phyloP scores from a whole-genome alignment of 768 basidiomycete genomes.

The Neoboletus magnificus region DNA sequence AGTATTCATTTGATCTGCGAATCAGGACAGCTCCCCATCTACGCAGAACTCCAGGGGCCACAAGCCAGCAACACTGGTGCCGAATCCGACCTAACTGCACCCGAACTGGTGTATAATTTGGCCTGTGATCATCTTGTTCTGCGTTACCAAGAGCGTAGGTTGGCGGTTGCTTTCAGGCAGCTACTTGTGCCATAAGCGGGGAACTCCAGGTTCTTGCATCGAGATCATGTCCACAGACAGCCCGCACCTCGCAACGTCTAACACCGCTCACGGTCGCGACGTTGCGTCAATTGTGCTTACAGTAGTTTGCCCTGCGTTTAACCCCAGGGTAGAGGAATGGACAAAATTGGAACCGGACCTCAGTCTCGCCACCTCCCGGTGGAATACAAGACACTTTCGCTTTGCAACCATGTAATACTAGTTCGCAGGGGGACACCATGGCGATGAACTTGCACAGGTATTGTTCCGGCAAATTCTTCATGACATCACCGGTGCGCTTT shows the following conservation, averaged over 20 bases:
- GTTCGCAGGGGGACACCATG: not conserved
- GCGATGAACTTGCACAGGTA: not conserved
- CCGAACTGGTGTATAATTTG: not conserved
- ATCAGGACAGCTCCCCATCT: not conserved
- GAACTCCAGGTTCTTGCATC: not conserved
- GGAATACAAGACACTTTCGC: not conserved
- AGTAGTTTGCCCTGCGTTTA: not conserved
- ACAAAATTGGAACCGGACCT: not conserved
- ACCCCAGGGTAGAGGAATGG: not conserved
- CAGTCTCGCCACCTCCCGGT: not conserved
- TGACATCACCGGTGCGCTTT: not conserved
- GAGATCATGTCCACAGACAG: not conserved
- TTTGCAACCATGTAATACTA: not conserved
- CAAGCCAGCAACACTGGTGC: not conserved
- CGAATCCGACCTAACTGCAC: not conserved
- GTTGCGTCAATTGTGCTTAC: not conserved
- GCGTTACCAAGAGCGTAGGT: not conserved
- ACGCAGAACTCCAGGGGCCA: not conserved
- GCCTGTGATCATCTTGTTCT: not conserved
- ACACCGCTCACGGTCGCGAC: not conserved
- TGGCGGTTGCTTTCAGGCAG: not conserved
- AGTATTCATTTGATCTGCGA: not conserved
- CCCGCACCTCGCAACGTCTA: not conserved
- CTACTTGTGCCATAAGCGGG: not conserved
- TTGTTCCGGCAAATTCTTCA: not conserved